phyloP scores from a whole-genome alignment of 1,284 basidiomycete genomes.

The Trametes versicolor region DNA sequence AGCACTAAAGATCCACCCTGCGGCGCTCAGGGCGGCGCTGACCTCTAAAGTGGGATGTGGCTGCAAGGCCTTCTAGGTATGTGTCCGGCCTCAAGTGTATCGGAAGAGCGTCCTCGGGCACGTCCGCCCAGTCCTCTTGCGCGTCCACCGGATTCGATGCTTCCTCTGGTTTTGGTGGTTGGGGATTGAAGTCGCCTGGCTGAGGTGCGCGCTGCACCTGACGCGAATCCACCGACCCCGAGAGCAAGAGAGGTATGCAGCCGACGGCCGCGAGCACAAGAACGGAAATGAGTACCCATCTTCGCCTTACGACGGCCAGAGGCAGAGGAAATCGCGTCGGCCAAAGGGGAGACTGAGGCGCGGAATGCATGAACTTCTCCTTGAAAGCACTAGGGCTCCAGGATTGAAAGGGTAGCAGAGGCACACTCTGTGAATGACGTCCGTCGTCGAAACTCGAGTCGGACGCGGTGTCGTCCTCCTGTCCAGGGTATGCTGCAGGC shows the following conservation, averaged over 20 bases:
- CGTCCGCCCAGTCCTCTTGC: not conserved
- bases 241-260: conserved; percentile 16
- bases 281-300: conserved; percentile 10
- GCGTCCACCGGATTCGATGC: not conserved
- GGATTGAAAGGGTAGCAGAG: conserved; percentile 17
- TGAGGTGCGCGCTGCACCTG: not conserved
- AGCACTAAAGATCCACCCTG: too few species aligned
- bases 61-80: conserved; percentile 12
- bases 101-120: conserved; percentile 16
- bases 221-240: not conserved
- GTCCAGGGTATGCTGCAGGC: not conserved
- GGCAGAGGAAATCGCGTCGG: conserved; percentile 1
- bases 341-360: conserved; percentile 1
- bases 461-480: conserved; percentile 15
- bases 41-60: conserved; percentile 26
- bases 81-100: conserved; percentile 20
- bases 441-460: conserved; percentile 21
- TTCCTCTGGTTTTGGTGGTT: not conserved
- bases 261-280: conserved; percentile 9
- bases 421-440: conserved; percentile 9
- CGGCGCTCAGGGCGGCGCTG: not conserved
- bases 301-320: conserved; percentile 13
- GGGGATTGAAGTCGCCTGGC: not conserved
- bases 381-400: conserved; percentile 23
- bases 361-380: conserved; percentile 9